Base-by-base conservation (phyloP, 1,284 basidiomycete species). In the Microbotryum intermedium region DNA sequence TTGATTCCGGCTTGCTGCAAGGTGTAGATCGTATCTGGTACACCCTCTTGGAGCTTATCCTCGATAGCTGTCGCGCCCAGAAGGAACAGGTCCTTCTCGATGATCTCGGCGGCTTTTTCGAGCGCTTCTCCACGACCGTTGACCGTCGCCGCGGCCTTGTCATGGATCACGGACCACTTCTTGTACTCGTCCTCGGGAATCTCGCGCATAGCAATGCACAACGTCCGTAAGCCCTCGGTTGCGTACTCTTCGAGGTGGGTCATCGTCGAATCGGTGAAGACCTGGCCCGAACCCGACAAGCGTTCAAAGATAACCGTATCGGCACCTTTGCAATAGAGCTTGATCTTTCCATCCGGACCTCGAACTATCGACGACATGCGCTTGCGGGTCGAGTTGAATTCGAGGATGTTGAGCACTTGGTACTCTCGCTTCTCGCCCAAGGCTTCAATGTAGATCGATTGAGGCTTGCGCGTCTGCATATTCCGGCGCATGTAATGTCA, bases 1-100 rank as follows among this genome's bases (percentile, higher is more conserved):
- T 97, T 97, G 77, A 99, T 97, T 0, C 95, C 95, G 29, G 94
- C 94, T 80, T 88, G 90, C 72, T 98, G 95, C 46, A 99, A 76
- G 2, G 92, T 97, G 73, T 97, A 92, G 61, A 99, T 98, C 3
- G 95, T 87, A 71, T 98, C 95, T 0, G 95, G 95, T 0, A 99
- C 95, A 49, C 95, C 95, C 58, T 99, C 95, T 74, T 98, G 95
- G 34, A 99, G 79, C 75, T 95, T 97, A 76, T 99, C 95, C 75
- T 99, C 95, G 69, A 98, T 94, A 7, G 95, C 95, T 1, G 95
- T 98, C 10, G 95, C 94, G 10, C 95, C 95, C 2, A 98, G 81
- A 21, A 99, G 73, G 69, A 88, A 86, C 70, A 99, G 78, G 67
- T 97, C 90, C 72, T 88, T 87, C 78, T 99, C 95, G 63, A 99